phyloP scores from a whole-genome alignment of 2,329 filamentous ascomycete species.

The Penicillium vulpinum region DNA sequence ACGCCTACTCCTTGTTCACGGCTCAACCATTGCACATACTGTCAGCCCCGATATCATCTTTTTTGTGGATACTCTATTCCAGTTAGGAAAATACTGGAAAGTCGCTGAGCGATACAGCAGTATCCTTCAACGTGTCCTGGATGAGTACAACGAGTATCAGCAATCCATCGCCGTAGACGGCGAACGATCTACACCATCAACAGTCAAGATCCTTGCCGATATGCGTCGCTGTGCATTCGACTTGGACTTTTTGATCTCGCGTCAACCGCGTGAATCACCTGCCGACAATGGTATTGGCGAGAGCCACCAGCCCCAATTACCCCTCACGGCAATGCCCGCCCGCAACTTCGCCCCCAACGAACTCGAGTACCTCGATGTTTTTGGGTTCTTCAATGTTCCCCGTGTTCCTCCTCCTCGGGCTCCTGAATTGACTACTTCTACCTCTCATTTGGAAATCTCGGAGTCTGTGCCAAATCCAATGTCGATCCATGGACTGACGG shows the following conservation, averaged over 20 bases:
- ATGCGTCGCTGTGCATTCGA: conserved; percentile 91
- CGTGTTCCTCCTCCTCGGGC: conserved; percentile 56
- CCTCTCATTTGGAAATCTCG: conserved; percentile 28
- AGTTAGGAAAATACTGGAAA: conserved; percentile 81
- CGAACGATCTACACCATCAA: conserved; percentile 74
- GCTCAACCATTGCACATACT: conserved; percentile 82
- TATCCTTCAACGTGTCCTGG: conserved; percentile 77
- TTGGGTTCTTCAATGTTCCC: conserved; percentile 93
- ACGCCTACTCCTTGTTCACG: conserved; percentile 81
- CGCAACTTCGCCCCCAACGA: conserved; percentile 74
- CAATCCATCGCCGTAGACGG: conserved; percentile 59
- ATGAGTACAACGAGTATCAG: conserved; percentile 80
- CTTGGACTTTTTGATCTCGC: conserved; percentile 82
- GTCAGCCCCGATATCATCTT: conserved; percentile 76
- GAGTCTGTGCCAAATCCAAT: conserved; percentile 34
- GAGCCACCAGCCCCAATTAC: conserved; percentile 5
- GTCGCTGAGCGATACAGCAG: conserved; percentile 80
- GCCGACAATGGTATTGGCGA: conserved; percentile 34
- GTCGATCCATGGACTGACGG: conserved; percentile 39
- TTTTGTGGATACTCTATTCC: conserved; percentile 76
- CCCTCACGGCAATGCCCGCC: conserved; percentile 49
- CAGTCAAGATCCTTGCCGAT: conserved; percentile 82
- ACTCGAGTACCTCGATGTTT: conserved; percentile 86
- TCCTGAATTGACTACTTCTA: conserved; percentile 22
- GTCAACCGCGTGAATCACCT: conserved; percentile 62